Base-by-base conservation (phyloP, 176 grass and related monocot genomes). In the Oryza rufipogon region DNA sequence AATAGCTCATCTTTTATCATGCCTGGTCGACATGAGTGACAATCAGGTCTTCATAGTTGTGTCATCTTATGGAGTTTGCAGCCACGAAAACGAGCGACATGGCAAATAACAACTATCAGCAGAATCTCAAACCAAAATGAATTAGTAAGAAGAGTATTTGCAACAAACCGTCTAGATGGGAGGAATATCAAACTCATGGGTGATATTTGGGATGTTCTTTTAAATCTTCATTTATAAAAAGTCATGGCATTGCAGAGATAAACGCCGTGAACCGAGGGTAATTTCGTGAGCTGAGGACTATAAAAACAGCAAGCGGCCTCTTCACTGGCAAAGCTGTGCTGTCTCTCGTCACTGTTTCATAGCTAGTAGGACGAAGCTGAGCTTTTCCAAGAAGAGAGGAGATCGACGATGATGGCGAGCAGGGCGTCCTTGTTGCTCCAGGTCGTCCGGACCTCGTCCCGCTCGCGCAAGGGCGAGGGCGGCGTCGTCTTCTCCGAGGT, bases 401-500 rank as follows among this genome's bases (percentile, higher is more conserved):
- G 30, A 32, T 26, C 26, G 30, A 23, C 14, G 54, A 69, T 56
- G 64, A 89, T 90, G 88, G 68, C 74, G 61, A 68, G 82, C 45
- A 30, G 78, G 4, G 83, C 78, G 56, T 73, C 88, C 19, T 86
- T 86, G 67, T 54, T 86, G 38, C 82, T 81, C 30, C 64, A 85
- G 82, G 77, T 82, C 45, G 73, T 88, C 61, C 60, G 87, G 81
- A 68, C 46, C 46, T 74, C 81, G 33, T 84, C 81, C 13, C 75
- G 81, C 22, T 84, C 81, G 8, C 86, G 86, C 75, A 88, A 84
- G 69, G 33, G 87, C 63, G 76, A 88, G 12, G 81, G 47, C 81
- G 81, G 47, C 81, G 60, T 42, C 73, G 46, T 74, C 70, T 88
- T 82, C 79, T 74, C 74, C 7, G 88, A 78, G 74, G 79, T 28